Percentiles rank a stretch among this genome's conserved stretches.
These are phyloP conservation scores for Salvia hispanica DNA, from an alignment of 257 asterid species.

Conservation along the genomic window DNA sequence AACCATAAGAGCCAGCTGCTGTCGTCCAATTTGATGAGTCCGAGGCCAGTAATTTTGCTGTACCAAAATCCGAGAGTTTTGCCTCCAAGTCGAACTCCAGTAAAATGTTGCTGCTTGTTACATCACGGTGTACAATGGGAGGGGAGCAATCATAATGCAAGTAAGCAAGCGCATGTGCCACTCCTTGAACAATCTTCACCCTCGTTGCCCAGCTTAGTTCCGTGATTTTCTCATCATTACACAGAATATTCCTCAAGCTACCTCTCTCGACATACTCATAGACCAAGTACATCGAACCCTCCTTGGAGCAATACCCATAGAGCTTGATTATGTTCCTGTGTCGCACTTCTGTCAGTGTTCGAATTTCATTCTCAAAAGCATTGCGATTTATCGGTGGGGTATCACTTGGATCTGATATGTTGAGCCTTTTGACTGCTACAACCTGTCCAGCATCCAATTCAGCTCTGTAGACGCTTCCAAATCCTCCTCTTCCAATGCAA, in stretches of 20 bases:
- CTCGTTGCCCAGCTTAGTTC: conserved; percentile 68
- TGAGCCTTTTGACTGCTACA: conserved; percentile 80
- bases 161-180: conserved; percentile 95
- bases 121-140: conserved; percentile 86
- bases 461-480: conserved; percentile 80
- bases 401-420: conserved; percentile 61
- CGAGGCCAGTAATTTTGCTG: conserved; percentile 65
- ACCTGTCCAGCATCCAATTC: conserved; percentile 52
- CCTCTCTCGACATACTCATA: conserved; percentile 87
- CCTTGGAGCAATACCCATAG: conserved; percentile 71
- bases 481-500: conserved; percentile 91
- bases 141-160: conserved; percentile 91
- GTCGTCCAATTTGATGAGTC: conserved; percentile 75
- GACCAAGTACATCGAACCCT: conserved; percentile 78
- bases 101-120: conserved; percentile 65
- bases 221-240: conserved; percentile 50
- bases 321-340: conserved; percentile 94
- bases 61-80: conserved; percentile 85
- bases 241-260: conserved; percentile 58
- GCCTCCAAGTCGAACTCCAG: conserved; percentile 78
- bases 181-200: conserved; percentile 70
- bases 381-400: conserved; percentile 44
- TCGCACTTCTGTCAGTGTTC: conserved; percentile 71
- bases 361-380: conserved; percentile 88
- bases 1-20: conserved; percentile 94